These are phyloP conservation scores for Phoenix dactylifera DNA, from an alignment of 176 grass and related monocot genomes.

Conservation along the genomic window DNA sequence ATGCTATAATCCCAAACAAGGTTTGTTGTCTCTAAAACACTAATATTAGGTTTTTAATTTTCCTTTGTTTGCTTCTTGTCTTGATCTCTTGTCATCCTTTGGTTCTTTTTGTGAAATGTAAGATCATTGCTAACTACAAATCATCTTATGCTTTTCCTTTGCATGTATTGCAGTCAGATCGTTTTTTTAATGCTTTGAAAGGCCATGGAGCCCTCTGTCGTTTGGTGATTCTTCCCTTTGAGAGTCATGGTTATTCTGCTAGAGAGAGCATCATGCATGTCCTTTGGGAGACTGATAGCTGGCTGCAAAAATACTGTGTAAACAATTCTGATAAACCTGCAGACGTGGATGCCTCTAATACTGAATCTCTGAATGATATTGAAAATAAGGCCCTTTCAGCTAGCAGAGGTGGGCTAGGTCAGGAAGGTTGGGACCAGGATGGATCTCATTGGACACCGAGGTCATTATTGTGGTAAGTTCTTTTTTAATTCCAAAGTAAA, in stretches of 20 bases:
- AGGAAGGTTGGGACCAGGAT: slow-evolving; percentile 38
- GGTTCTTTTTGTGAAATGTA: too few relatives aligned
- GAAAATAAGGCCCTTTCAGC: slow-evolving; percentile 54
- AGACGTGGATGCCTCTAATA: slow-evolving; percentile 13
- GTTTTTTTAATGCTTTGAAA: slow-evolving; percentile 99
- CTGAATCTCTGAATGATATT: slow-evolving; percentile 26
- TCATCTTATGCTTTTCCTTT: background rate
- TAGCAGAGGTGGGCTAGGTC: slow-evolving; percentile 35
- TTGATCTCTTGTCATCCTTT: too few relatives aligned
- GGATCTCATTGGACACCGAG: slow-evolving; percentile 32
- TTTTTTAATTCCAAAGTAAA: too few relatives aligned
- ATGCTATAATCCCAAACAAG: too few relatives aligned
- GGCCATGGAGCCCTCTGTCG: slow-evolving; percentile 81
- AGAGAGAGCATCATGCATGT: slow-evolving; percentile 99
- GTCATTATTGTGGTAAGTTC: slow-evolving; percentile 75
- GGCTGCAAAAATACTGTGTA: slow-evolving; percentile 84
- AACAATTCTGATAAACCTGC: slow-evolving; percentile 31
- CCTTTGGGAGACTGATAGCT: slow-evolving; percentile 93
- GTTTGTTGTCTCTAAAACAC: too few relatives aligned
- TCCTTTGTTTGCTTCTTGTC: too few relatives aligned
- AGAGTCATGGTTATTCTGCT: slow-evolving; percentile 94
- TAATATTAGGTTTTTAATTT: too few relatives aligned
- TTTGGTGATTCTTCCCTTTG: slow-evolving; percentile 92
- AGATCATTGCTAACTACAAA: background rate
- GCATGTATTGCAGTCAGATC: slow-evolving; percentile 60